phyloP scores from a whole-genome alignment of 257 asterid species.

The Solanum okadae region DNA sequence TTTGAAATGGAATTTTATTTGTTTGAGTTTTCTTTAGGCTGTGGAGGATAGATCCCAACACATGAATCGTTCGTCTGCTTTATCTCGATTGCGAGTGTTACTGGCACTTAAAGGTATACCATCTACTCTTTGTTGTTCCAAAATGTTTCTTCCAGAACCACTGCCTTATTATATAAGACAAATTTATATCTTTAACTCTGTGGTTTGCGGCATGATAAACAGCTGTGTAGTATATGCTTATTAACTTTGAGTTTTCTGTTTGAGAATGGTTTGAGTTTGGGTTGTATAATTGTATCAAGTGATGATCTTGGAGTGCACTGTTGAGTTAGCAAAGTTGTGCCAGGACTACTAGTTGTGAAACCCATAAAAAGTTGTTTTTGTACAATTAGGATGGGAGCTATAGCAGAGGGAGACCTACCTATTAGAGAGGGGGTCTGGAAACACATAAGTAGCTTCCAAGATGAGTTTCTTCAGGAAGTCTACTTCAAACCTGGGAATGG shows the following conservation, averaged over 20 bases:
- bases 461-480: too few species aligned
- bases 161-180: background rate
- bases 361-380: background rate
- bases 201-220: background rate
- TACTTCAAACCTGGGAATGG: too few species aligned
- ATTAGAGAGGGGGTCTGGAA: too few species aligned
- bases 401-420: background rate
- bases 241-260: background rate
- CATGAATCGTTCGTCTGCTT: constrained; percentile 79
- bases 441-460: too few species aligned
- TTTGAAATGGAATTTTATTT: background rate
- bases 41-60: constrained; percentile 91
- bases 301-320: background rate
- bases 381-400: background rate
- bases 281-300: background rate
- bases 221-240: background rate
- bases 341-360: background rate
- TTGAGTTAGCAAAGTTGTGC: background rate
- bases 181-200: background rate
- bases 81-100: constrained; percentile 58
- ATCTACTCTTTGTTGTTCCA: background rate
- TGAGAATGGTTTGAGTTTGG: background rate
- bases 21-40: constrained; percentile 42
- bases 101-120: constrained; percentile 74
- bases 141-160: background rate